Conservation (phyloP, 805 yeast species). For the Cyberlindnera sargentensis region DNA sequence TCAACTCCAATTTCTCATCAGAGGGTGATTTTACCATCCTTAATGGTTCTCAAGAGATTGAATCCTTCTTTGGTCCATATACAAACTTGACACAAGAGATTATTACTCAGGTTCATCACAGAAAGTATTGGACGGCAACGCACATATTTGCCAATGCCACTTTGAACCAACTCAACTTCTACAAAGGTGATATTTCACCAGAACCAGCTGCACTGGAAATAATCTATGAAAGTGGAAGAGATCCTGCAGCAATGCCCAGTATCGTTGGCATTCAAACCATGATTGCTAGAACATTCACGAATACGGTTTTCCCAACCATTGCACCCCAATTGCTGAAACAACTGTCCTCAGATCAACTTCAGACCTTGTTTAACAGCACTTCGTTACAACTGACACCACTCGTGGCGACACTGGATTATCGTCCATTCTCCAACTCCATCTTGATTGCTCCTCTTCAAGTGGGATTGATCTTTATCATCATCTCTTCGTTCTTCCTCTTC, state of each 20-base stretch:
- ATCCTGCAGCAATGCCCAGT: constrained; percentile 42
- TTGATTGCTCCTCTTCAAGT: constrained; percentile 64
- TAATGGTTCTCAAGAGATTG: constrained; percentile 21
- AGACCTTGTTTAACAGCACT: constrained; percentile 14
- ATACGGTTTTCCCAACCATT: constrained; percentile 10
- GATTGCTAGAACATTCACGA: constrained; percentile 29
- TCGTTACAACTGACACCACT: constrained; percentile 25
- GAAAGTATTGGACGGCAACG: constrained; percentile 58
- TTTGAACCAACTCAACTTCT: constrained; percentile 3
- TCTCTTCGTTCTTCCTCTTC: constrained; percentile 67
- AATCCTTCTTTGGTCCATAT: constrained; percentile 15
- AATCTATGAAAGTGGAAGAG: constrained; percentile 60
- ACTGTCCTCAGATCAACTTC: constrained; percentile 21
- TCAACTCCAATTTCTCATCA: constrained; percentile 1
- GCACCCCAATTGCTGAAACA: constrained; percentile 26
- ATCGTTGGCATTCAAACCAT: constrained; percentile 36
- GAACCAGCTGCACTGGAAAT: constrained; percentile 36
- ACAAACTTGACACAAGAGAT: constrained; percentile 31
- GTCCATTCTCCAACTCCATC: constrained; percentile 44
- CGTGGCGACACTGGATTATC: constrained; percentile 35
- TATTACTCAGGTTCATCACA: constrained; percentile 38
- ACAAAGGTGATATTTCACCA: constrained; percentile 7
- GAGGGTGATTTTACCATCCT: constrained; percentile 35
- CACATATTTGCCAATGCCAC: constrained; percentile 38
- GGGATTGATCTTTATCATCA: constrained; percentile 66